Conservation (phyloP, 306 rosid species). For the Sicyos baderoa region DNA sequence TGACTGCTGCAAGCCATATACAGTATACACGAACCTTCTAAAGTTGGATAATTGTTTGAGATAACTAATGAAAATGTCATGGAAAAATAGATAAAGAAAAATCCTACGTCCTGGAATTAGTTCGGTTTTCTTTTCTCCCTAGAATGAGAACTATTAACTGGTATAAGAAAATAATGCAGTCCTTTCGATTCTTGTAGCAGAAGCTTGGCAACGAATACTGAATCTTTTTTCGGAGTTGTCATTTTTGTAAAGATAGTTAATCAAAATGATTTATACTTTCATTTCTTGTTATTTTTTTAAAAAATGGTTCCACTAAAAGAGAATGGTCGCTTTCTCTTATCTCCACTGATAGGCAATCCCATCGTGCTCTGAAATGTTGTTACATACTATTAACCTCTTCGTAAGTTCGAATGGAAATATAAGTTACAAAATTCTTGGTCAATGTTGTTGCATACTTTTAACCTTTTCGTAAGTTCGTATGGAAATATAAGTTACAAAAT, state of each 20-base stretch:
- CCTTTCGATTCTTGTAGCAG: background rate
- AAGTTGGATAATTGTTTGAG: conserved; percentile 1
- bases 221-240: too few species aligned
- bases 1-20: background rate
- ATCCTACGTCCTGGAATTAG: background rate
- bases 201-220: too few species aligned
- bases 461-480: background rate
- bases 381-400: background rate
- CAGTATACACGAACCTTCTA: background rate
- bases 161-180: background rate
- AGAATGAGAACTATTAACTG: background rate
- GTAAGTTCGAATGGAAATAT: conserved; percentile 24
- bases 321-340: background rate
- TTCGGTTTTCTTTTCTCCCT: conserved; percentile 3
- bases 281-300: background rate
- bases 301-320: too few species aligned
- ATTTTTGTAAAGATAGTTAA: too few species aligned
- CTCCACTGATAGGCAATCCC: background rate
- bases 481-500: conserved; percentile 26
- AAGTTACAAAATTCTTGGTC: conserved; percentile 28
- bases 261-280: too few species aligned
- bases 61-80: background rate
- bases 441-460: conserved; percentile 1
- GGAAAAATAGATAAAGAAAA: background rate
- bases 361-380: conserved; percentile 21